Evolutionary conservation across 23 red algal species (phyloP), one percentile per base, ranked within the genome.

Genomic region (Chondrus crispus): DNA sequence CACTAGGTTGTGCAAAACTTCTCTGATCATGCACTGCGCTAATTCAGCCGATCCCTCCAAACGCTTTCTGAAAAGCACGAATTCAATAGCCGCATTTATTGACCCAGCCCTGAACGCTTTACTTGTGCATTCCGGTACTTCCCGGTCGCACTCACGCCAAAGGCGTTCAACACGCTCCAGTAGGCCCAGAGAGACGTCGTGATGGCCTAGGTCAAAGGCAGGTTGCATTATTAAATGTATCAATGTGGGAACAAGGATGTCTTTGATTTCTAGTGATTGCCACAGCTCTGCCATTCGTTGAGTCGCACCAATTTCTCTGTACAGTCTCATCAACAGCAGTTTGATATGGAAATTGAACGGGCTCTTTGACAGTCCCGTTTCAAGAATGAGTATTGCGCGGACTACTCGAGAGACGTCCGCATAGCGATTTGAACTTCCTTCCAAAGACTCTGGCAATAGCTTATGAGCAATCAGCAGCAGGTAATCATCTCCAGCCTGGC

Each of bases 401-500:
- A 92, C 46, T 2, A 92, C 89, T 72, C 57, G 46, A 55, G 72
- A 52, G 13, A 16, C 46, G 68, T 84, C 52, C 44, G 57, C 35
- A 73, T 92, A 92, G 11, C 89, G 75, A 28, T 92, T 38, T 16
- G 35, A n/a, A 2, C 50, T 30, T 10, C 46, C 41, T 24, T 29
- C 37, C 45, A 22, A 46, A 41, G 19, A 19, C 22, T 50, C 37
- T 33, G 89, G 89, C 5, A 92, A 43, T 18, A 92, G 48, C 62
- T 70, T 82, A 41, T 92, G 89, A 12, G 89, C 77, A 3, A 66
- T 52, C 47, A 92, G 44, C 16, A 92, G 22, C 2, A 92, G 45
- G 76, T 92, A 92, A 51, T 92, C 89, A 84, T 92, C 89, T 26
- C 89, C 89, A 69, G 54, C 42, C 62, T 92, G 74, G 22, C 89